Base-by-base conservation (phyloP, 2,329 filamentous ascomycete genomes). In the Fonsecaea erecta region DNA sequence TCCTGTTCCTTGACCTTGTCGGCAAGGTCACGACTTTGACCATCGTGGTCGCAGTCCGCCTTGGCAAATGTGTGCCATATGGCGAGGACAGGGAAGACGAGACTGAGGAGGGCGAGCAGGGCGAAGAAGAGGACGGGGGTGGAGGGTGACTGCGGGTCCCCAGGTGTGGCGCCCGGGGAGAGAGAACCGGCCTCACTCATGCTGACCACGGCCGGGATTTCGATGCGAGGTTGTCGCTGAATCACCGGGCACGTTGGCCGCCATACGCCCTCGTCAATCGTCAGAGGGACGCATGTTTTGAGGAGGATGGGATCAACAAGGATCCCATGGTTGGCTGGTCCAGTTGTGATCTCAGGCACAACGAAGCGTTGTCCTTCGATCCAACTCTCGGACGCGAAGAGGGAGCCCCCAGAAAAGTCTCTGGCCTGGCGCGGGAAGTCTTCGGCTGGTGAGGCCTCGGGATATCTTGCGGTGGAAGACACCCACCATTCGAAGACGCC, bases 241-340 rank as follows among this genome's bases (percentile, higher is more conserved):
- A 63, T 32, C 26, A 58, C 61, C 8, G 61, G 61, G 30, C 61
- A 63, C n/a, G 48, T 24, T 8, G 61, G 61, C n/a, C 34, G 35
- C 53, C 58, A 52, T 30, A 63, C 46, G 2, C 16, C 61, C 34
- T 37, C 37, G 14, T 63, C 52, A 18, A 43, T 11, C 14, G 61
- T 37, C 11, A 46, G 53, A 6, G 37, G 53, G 4, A 40, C 18
- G 28, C 61, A 58, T 28, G 37, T 26, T 6, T 63, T 56, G 37
- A 63, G 14, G 35, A 63, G 37, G 52, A 32, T n/a, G n/a, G n/a
- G n/a, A n/a, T n/a, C n/a, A n/a, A n/a, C n/a, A n/a, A n/a, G n/a
- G n/a, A n/a, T n/a, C n/a, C n/a, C n/a, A n/a, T n/a, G 5, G 53
- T 30, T 52, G n/a, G 18, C 8, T 7, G 5, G 12, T 18, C 52